Evolutionary conservation across 805 yeast species (phyloP).

Genomic region (Saccharomyces eubayanus): DNA sequence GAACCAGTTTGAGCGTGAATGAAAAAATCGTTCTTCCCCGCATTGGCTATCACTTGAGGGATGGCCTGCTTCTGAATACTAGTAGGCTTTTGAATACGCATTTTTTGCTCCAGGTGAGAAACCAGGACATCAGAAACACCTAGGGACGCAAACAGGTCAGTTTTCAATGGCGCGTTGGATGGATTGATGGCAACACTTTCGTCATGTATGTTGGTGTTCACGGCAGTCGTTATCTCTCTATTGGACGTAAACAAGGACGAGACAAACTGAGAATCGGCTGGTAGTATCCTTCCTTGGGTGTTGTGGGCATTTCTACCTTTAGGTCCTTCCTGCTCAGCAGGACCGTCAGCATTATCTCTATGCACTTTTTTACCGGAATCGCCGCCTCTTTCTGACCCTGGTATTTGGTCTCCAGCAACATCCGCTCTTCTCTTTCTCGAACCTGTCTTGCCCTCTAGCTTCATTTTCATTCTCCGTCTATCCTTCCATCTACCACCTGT

Average conservation of each 20-base stretch:
- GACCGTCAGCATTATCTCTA: not conserved
- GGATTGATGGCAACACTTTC: conserved; percentile 36
- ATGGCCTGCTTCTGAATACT: conserved; percentile 75
- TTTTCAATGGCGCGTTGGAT: conserved; percentile 76
- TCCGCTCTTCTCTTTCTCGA: conserved; percentile 6
- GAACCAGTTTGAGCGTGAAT: conserved; percentile 98
- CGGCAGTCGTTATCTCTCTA: conserved; percentile 38
- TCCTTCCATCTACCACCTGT: conserved; percentile 81
- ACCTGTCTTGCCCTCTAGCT: conserved; percentile 39
- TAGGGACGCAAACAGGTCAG: conserved; percentile 60
- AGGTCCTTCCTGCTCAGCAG: not conserved
- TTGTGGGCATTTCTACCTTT: not conserved
- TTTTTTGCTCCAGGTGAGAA: conserved; percentile 45
- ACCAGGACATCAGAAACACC: conserved; percentile 53
- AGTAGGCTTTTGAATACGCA: conserved; percentile 64
- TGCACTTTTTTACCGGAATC: not conserved
- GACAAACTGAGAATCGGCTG: conserved; percentile 44
- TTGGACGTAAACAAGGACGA: conserved; percentile 79
- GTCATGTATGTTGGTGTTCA: conserved; percentile 33
- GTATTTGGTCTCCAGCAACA: not conserved
- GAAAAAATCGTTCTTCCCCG: conserved; percentile 57
- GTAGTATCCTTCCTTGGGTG: not conserved
- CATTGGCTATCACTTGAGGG: conserved; percentile 44
- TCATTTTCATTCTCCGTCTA: conserved; percentile 51
- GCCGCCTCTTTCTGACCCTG: not conserved